Evolutionary conservation across 768 basidiomycete genomes (phyloP).

Genomic region (Tricholoma flavovirens): DNA sequence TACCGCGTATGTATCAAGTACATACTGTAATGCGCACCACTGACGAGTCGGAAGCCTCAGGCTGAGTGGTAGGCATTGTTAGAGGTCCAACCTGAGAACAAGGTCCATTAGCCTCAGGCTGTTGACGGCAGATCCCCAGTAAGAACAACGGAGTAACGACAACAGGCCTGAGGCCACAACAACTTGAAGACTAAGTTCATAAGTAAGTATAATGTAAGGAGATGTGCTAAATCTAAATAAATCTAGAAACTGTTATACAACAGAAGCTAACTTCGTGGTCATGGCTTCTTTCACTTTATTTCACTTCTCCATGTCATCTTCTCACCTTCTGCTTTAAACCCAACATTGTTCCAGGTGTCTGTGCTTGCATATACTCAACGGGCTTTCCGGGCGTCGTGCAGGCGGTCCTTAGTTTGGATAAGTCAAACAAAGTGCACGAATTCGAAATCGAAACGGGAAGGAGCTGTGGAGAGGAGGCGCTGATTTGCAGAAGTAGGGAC

Average conservation of each 20-base stretch:
- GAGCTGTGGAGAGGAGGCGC: constrained; percentile 34
- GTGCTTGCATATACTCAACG: constrained; percentile 7
- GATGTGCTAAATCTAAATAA: neutral
- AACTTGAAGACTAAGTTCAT: too few species aligned
- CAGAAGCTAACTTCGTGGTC: neutral
- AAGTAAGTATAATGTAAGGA: neutral
- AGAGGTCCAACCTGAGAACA: too few species aligned
- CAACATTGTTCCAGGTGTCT: constrained; percentile 18
- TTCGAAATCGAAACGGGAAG: neutral
- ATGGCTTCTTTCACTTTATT: constrained; percentile 34
- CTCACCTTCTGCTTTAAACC: constrained; percentile 19
- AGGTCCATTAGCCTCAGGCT: too few species aligned
- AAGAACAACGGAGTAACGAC: too few species aligned
- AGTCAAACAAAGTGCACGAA: constrained; percentile 4
- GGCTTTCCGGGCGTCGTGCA: constrained; percentile 3
- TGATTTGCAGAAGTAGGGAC: constrained; percentile 60
- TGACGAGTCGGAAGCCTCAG: too few species aligned
- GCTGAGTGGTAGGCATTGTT: too few species aligned
- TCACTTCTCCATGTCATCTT: constrained; percentile 12
- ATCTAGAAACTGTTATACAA: neutral
- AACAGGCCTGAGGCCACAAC: too few species aligned
- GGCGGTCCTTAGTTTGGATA: constrained; percentile 8
- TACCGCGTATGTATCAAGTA: too few species aligned
- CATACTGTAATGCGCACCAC: too few species aligned
- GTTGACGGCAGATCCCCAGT: too few species aligned